Evolutionary conservation across 2,329 filamentous ascomycete species (phyloP).

Genomic region (Pezicula radicicola): DNA sequence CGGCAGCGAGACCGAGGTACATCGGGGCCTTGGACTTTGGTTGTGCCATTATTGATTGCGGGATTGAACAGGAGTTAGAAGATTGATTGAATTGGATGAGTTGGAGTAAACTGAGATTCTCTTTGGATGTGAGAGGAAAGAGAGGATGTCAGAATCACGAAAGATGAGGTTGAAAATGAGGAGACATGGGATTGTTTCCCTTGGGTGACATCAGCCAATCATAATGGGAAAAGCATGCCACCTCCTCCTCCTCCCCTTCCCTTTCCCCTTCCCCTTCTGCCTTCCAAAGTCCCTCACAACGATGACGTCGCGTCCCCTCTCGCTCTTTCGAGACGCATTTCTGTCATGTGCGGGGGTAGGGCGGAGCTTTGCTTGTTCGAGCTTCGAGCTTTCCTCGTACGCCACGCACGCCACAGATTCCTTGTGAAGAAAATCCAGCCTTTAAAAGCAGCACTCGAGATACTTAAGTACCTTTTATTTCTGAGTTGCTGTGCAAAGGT

Average conservation of each 20-base stretch:
- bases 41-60: slow-evolving; percentile 25
- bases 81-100: slow-evolving; percentile 7
- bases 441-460: too few species aligned
- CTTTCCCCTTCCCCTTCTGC: too few species aligned
- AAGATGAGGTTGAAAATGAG: slow-evolving; percentile 1
- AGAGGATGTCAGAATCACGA: too few species aligned
- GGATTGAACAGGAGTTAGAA: not conserved
- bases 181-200: not conserved
- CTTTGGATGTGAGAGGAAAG: not conserved
- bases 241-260: too few species aligned
- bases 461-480: too few species aligned
- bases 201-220: too few species aligned
- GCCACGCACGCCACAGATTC: too few species aligned
- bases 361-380: not conserved
- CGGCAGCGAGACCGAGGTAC: slow-evolving; percentile 59
- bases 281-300: not conserved
- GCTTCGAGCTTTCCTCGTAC: too few species aligned
- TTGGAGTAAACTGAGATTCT: not conserved
- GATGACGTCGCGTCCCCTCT: not conserved
- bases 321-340: not conserved
- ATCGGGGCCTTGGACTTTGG: slow-evolving; percentile 34
- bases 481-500: too few species aligned
- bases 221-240: too few species aligned
- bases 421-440: too few species aligned
- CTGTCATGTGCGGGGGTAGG: not conserved